Evolutionary conservation across 495 filamentous ascomycete species (phyloP).

Genomic region (Lentithecium fluviatile): DNA sequence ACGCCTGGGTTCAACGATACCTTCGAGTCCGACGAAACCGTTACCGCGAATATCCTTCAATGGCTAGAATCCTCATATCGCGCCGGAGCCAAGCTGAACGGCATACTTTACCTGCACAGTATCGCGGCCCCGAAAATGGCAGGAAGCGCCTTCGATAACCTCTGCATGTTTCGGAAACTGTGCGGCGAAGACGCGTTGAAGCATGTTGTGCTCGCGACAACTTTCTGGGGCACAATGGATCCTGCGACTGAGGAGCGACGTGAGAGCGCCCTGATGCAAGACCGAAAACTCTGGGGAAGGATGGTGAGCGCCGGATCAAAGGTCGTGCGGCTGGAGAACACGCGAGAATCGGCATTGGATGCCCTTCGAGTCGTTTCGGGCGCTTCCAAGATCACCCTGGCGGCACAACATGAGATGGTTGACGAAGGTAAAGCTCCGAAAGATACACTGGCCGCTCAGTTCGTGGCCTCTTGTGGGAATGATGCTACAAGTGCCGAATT

Average conservation of each 20-base stretch:
- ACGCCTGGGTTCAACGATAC: constrained; percentile 25
- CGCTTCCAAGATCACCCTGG: constrained; percentile 33
- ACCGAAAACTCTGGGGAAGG: constrained; percentile 39
- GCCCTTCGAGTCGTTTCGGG: constrained; percentile 31
- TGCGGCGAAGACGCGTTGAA: constrained; percentile 16
- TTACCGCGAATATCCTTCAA: background rate
- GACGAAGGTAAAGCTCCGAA: constrained; percentile 33
- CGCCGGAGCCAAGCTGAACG: constrained; percentile 7
- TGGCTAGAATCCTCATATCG: constrained; percentile 14
- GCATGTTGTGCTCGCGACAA: constrained; percentile 17
- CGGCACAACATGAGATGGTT: constrained; percentile 39
- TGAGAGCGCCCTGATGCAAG: constrained; percentile 20
- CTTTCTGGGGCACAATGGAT: constrained; percentile 9
- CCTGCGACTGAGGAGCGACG: background rate
- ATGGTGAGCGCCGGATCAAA: constrained; percentile 7
- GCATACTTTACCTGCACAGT: constrained; percentile 20
- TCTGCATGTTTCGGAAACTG: constrained; percentile 18
- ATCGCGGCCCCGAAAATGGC: background rate
- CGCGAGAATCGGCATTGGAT: background rate
- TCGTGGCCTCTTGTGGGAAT: background rate
- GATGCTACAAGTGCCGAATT: background rate
- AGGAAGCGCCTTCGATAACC: constrained; percentile 13
- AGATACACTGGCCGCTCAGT: constrained; percentile 35
- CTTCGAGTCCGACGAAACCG: constrained; percentile 1
- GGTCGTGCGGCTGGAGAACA: background rate